Evolutionary conservation across 495 filamentous ascomycete genomes (phyloP).

Genomic region (Annulohypoxylon moriforme): DNA sequence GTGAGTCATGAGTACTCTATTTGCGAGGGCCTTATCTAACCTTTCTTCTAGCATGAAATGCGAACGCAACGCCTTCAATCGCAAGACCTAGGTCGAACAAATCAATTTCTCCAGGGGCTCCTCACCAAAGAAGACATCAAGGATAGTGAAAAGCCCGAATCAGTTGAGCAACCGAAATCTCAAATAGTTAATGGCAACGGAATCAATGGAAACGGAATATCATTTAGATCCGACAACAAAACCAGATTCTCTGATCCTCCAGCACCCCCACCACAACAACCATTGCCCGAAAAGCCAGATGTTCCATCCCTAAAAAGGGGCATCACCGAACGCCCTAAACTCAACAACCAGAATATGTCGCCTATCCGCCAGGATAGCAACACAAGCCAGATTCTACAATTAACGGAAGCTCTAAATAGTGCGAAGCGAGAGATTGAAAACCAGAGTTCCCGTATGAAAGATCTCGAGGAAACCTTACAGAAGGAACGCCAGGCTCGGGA

Average conservation of each 20-base stretch:
- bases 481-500: constrained; percentile 85
- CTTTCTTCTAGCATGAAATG: constrained; percentile 75
- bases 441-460: constrained; percentile 79
- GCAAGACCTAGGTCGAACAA: constrained; percentile 82
- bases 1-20: constrained; percentile 65
- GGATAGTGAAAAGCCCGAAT: constrained; percentile 64
- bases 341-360: constrained; percentile 63
- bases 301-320: constrained; percentile 73
- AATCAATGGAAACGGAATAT: constrained; percentile 57
- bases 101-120: constrained; percentile 80
- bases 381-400: constrained; percentile 77
- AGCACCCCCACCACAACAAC: constrained; percentile 90
- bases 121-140: constrained; percentile 78
- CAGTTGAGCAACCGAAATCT: constrained; percentile 55
- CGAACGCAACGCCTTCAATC: constrained; percentile 87
- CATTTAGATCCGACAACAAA: constrained; percentile 68
- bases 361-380: constrained; percentile 71
- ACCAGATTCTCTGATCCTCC: constrained; percentile 87
- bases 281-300: constrained; percentile 90
- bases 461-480: constrained; percentile 80
- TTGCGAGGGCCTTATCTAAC: constrained; percentile 27
- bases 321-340: constrained; percentile 79
- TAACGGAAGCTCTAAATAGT: constrained; percentile 83
- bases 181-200: constrained; percentile 56
- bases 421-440: constrained; percentile 85